Percentiles rank a stretch among this genome's conserved stretches.
Conservation (phyloP, 2,329 filamentous ascomycete species). For the Pseudopyricularia javanii region DNA sequence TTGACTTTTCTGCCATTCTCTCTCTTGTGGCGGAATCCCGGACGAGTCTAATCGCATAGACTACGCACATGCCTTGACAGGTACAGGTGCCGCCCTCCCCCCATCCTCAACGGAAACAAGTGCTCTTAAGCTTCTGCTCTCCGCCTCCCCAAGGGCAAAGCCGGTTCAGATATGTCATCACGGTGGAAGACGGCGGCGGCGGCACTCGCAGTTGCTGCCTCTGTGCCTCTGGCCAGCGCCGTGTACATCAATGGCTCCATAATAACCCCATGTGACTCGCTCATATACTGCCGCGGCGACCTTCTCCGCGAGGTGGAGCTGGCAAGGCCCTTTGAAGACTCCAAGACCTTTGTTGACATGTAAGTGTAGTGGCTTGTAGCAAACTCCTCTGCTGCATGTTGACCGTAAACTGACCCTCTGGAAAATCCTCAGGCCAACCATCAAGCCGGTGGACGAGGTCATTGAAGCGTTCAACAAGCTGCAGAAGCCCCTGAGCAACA, state of each 20-base stretch:
- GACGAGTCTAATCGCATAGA: background rate
- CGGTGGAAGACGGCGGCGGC: conserved; percentile 11
- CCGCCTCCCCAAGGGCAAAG: background rate
- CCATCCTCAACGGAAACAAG: background rate
- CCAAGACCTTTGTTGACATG: conserved; percentile 63
- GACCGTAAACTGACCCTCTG: background rate
- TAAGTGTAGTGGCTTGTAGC: conserved; percentile 18
- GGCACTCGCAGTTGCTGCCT: conserved; percentile 10
- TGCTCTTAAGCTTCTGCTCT: background rate
- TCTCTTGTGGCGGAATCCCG: background rate
- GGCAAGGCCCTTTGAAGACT: conserved; percentile 51
- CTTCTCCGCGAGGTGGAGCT: conserved; percentile 50
- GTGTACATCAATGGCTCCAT: conserved; percentile 49
- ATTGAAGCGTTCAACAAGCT: conserved; percentile 48
- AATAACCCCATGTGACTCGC: conserved; percentile 53
- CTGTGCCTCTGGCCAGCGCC: conserved; percentile 20
- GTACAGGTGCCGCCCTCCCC: background rate
- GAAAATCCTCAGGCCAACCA: conserved; percentile 38
- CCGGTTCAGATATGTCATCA: background rate
- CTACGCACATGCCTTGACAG: background rate
- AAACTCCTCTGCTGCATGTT: background rate
- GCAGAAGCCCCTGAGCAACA: conserved; percentile 47
- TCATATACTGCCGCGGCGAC: conserved; percentile 55
- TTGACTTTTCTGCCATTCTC: background rate
- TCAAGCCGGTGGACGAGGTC: conserved; percentile 45